Evolutionary conservation across 2,329 filamentous ascomycete genomes (phyloP).

Genomic region (Coniochaeta pulveracea): DNA sequence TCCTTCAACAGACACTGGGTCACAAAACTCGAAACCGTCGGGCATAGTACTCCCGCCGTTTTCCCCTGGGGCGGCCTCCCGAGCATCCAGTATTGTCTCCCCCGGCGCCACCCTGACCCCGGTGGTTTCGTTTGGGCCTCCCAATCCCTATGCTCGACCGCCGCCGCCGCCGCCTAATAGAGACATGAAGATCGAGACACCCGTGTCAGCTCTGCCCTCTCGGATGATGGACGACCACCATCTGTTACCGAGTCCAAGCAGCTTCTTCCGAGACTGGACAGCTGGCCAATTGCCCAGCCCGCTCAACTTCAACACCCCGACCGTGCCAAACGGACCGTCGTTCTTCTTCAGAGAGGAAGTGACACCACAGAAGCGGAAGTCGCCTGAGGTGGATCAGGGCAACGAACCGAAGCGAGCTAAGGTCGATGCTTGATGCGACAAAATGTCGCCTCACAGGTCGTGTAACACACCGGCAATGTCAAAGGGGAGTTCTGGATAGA

Average conservation of each 20-base stretch:
- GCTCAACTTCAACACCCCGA: constrained; percentile 81
- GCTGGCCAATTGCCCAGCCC: constrained; percentile 66
- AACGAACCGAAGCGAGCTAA: constrained; percentile 42
- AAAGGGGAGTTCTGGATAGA: too few species aligned
- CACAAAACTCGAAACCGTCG: constrained; percentile 41
- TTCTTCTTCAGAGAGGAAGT: constrained; percentile 50
- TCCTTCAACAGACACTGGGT: constrained; percentile 46
- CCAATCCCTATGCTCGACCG: constrained; percentile 89
- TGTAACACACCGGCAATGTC: too few species aligned
- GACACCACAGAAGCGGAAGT: constrained; percentile 40
- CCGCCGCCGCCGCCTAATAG: constrained; percentile 54
- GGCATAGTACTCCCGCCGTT: constrained; percentile 82
- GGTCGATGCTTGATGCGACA: constrained; percentile 38
- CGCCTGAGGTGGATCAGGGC: constrained; percentile 35
- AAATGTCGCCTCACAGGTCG: too few species aligned
- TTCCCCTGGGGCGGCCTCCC: constrained; percentile 59
- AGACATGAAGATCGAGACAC: constrained; percentile 59
- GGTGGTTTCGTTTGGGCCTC: too few species aligned
- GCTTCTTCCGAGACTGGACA: constrained; percentile 91
- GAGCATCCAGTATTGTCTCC: constrained; percentile 68
- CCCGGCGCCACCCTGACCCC: constrained; percentile 82
- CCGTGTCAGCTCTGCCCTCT: constrained; percentile 87
- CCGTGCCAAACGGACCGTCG: constrained; percentile 48
- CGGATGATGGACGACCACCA: constrained; percentile 83
- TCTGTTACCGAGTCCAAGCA: constrained; percentile 80